Base-by-base conservation (phyloP, 2,329 filamentous ascomycete genomes). In the Penicillium psychrosexuale region DNA sequence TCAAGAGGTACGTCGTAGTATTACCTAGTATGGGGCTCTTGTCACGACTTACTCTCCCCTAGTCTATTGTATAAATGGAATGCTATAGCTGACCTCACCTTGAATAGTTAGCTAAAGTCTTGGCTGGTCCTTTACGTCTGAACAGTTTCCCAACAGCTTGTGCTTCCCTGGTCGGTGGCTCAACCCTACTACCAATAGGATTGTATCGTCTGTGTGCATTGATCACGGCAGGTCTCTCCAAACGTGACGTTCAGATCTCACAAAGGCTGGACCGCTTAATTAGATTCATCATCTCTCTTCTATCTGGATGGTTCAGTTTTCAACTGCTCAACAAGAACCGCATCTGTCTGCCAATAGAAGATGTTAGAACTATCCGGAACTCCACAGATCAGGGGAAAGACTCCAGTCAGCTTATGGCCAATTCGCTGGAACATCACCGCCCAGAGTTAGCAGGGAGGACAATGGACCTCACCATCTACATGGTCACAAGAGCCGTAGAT, bases 401-500 rank as follows among this genome's bases (percentile, higher is more conserved):
- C 31, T 47, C 34, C 42, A 45, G 8, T 38, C 47, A 44, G 30
- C 27, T 49, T 24, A 51, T 49, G 30, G 51, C 27, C 54, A 47
- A 52, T 27, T 19, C 54, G 13, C 51, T 54, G 13, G 56, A 57
- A 37, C 63, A 54, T 50, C 58, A 48, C 17, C 64, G 58, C n/a
- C 69, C 69, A 38, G 65, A 67, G 24, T 69, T 81, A 57, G 88
- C 86, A 11, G 90, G 90, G 42, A 84, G 86, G 63, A 93, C 90
- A 1, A 80, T 95, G 57, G 90, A 95, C 68, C 78, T 95, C 31
- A 93, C 90, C 0, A 77, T 95, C n/a, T 93, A 94, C 68, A 84
- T 88, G 11, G 78, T 83, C 43, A 85, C 84, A 11, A 81, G 90
- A 62, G 90, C 90, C 42, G 67, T 89, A 11, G 90, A 94, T 70